Evolutionary conservation across 1,139 yeast genomes (phyloP).

Genomic region (Diutina scorzettiae): DNA sequence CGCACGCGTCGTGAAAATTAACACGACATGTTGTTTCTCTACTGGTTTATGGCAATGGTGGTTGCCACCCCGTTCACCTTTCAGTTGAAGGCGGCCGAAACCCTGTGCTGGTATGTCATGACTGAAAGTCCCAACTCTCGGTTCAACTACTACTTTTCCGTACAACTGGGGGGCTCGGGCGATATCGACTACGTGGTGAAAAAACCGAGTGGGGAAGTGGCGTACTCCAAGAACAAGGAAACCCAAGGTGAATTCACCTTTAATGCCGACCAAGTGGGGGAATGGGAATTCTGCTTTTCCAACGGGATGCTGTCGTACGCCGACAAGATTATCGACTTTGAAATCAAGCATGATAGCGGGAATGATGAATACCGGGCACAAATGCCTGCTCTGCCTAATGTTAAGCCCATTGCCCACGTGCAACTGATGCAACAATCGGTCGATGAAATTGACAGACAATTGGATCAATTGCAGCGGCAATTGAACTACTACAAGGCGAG

Average conservation of each 20-base stretch:
- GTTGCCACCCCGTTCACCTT: conserved; percentile 62
- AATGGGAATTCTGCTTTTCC: conserved; percentile 85
- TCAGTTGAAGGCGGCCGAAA: conserved; percentile 65
- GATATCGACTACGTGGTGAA: conserved; percentile 71
- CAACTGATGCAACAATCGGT: conserved; percentile 52
- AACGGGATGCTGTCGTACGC: conserved; percentile 82
- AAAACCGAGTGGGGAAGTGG: conserved; percentile 51
- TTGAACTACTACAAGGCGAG: conserved; percentile 85
- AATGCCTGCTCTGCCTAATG: conserved; percentile 52
- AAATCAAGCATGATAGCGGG: conserved; percentile 54
- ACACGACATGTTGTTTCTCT: conserved; percentile 4
- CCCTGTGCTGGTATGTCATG: conserved; percentile 66
- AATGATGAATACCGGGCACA: conserved; percentile 54
- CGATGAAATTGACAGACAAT: conserved; percentile 52
- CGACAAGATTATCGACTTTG: conserved; percentile 84
- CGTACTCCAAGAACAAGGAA: conserved; percentile 50
- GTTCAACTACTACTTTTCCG: conserved; percentile 80
- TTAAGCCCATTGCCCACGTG: conserved; percentile 44
- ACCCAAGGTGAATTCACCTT: conserved; percentile 82
- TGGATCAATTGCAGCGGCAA: conserved; percentile 51
- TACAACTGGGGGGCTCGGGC: conserved; percentile 81
- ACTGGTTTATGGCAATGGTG: conserved; percentile 9
- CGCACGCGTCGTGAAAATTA: neutral
- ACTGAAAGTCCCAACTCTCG: conserved; percentile 53
- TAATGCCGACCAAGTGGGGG: conserved; percentile 60